These are phyloP conservation scores for Argentina anserina DNA, from an alignment of 306 rosid species.

Conservation along the genomic window DNA sequence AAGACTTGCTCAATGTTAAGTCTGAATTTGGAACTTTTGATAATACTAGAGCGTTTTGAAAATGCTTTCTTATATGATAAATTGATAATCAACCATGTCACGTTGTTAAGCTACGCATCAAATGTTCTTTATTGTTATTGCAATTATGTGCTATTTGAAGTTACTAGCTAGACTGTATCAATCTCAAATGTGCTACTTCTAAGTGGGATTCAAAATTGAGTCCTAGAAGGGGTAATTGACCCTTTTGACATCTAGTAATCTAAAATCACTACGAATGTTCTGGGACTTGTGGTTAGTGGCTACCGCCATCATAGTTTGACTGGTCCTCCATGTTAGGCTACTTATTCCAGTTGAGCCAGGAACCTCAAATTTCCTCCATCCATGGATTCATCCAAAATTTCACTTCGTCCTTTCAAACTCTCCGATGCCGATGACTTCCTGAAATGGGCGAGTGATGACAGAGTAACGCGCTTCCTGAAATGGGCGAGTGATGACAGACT, in stretches of 20 bases:
- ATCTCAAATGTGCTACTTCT: too few species aligned
- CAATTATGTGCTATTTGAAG: too few species aligned
- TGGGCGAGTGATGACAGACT: slow-evolving; percentile 35
- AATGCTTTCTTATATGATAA: neutral
- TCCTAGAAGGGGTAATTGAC: too few species aligned
- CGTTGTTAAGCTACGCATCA: too few species aligned
- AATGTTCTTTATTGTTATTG: too few species aligned
- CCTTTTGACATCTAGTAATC: neutral
- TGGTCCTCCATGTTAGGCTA: neutral
- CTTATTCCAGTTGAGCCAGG: neutral
- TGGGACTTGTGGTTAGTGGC: too few species aligned
- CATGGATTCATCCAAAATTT: slow-evolving; percentile 26
- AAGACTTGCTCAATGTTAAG: neutral
- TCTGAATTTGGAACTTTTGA: neutral
- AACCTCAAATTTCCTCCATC: neutral
- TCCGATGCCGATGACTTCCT: slow-evolving; percentile 34
- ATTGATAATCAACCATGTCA: neutral
- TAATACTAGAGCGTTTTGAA: neutral
- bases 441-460: slow-evolving; percentile 32
- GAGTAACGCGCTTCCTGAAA: slow-evolving; percentile 33
- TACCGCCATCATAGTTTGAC: neutral
- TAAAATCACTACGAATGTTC: neutral
- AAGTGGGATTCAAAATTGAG: too few species aligned
- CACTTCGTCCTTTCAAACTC: slow-evolving; percentile 28
- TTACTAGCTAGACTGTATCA: too few species aligned